Evolutionary conservation across 2,329 filamentous ascomycete genomes (phyloP).

Genomic region (Paraconiothyrium sp.): DNA sequence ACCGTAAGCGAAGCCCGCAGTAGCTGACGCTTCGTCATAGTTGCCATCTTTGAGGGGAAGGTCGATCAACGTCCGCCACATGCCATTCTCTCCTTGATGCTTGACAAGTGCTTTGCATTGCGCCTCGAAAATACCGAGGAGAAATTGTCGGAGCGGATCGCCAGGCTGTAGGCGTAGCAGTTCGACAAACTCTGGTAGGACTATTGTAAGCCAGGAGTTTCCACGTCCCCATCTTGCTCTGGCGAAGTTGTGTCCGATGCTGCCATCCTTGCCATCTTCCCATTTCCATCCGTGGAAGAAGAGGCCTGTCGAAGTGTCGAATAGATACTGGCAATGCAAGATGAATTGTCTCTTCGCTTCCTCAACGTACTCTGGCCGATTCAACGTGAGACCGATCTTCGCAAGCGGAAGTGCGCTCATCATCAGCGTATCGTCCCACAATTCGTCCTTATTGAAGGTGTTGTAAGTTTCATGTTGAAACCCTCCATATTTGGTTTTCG

Average conservation of each 20-base stretch:
- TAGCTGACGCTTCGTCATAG: constrained; percentile 80
- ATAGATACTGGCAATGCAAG: constrained; percentile 80
- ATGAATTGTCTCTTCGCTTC: constrained; percentile 83
- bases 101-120: constrained; percentile 72
- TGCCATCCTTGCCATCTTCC: constrained; percentile 64
- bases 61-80: constrained; percentile 81
- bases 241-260: constrained; percentile 65
- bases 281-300: constrained; percentile 89
- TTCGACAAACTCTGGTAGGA: constrained; percentile 83
- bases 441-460: constrained; percentile 74
- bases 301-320: constrained; percentile 74
- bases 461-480: constrained; percentile 82
- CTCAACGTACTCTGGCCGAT: constrained; percentile 75
- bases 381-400: constrained; percentile 78
- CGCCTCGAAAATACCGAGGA: constrained; percentile 71
- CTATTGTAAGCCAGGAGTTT: constrained; percentile 82
- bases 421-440: constrained; percentile 89
- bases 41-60: constrained; percentile 72
- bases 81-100: constrained; percentile 69
- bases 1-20: constrained; percentile 82
- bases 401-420: constrained; percentile 85
- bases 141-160: constrained; percentile 69
- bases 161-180: constrained; percentile 68
- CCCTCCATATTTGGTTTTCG: constrained; percentile 74
- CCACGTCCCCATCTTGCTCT: constrained; percentile 66